phyloP scores from a whole-genome alignment of 345 rosid species.

The Syzygium grande region DNA sequence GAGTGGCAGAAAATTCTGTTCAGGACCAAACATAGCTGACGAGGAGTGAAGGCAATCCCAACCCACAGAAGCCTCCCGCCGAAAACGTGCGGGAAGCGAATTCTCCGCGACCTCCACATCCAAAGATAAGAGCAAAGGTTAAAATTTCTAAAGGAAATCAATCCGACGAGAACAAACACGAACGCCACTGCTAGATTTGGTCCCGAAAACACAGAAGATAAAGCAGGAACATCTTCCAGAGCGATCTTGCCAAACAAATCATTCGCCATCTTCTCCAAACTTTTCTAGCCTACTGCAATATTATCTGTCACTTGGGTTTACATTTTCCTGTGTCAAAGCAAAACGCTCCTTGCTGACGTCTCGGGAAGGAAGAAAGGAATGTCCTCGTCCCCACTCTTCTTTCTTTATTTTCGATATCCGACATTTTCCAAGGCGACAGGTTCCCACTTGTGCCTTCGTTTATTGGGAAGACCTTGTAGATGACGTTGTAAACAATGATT shows the following conservation, averaged over 20 bases:
- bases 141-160: not conserved
- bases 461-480: not conserved
- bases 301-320: not conserved
- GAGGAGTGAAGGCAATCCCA: not conserved
- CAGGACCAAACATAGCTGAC: not conserved
- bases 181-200: not conserved
- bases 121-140: not conserved
- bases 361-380: slow-evolving; percentile 5
- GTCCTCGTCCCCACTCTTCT: not conserved
- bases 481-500: not conserved
- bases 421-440: not conserved
- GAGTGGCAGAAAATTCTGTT: not conserved
- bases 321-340: not conserved
- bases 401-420: not conserved
- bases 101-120: not conserved
- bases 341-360: not conserved
- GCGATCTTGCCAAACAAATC: not conserved
- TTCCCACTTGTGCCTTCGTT: not conserved
- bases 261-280: not conserved
- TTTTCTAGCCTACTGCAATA: not conserved
- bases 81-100: not conserved
- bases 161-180: not conserved
- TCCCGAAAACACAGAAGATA: not conserved
- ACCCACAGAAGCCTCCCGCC: not conserved
- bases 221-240: not conserved